These are phyloP conservation scores for Suillus brevipes DNA, from an alignment of 768 basidiomycete species.

Conservation along the genomic window DNA sequence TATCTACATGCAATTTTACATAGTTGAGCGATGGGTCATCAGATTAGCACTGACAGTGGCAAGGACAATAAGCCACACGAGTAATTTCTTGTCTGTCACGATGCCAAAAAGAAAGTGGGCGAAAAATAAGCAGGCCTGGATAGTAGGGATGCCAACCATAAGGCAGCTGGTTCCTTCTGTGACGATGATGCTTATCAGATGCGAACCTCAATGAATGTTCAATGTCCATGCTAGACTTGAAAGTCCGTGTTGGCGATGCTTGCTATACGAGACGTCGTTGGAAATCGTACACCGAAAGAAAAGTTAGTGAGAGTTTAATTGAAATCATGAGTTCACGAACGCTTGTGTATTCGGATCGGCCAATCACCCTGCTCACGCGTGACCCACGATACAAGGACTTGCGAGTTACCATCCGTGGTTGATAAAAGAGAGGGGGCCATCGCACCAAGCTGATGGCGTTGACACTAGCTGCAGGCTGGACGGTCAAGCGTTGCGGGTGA, in stretches of 20 bases:
- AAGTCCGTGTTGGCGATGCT: background rate
- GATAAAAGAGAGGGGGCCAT: too few species aligned
- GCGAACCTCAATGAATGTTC: conserved; percentile 1
- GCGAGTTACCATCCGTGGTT: background rate
- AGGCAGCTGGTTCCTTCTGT: conserved; percentile 1
- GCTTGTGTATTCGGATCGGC: background rate
- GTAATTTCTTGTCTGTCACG: background rate
- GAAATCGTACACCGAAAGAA: background rate
- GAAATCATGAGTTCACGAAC: background rate
- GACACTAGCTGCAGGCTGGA: too few species aligned
- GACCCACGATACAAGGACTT: background rate
- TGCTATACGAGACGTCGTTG: conserved; percentile 1
- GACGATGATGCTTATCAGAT: conserved; percentile 5
- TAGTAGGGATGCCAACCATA: too few species aligned
- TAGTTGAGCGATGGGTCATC: background rate
- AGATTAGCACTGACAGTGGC: background rate
- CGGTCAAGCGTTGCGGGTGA: too few species aligned
- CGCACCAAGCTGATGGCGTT: too few species aligned
- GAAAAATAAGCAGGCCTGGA: conserved; percentile 3
- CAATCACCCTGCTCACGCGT: background rate
- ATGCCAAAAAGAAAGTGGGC: conserved; percentile 4
- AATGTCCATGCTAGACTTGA: background rate
- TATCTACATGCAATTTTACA: background rate
- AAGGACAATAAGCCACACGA: background rate
- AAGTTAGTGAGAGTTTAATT: background rate